A percentile compares a stretch with the other conserved stretches of the same genome.
Evolutionary conservation across 2,329 filamentous ascomycete species (phyloP).

Genomic region (Lachnellula willkommii): DNA sequence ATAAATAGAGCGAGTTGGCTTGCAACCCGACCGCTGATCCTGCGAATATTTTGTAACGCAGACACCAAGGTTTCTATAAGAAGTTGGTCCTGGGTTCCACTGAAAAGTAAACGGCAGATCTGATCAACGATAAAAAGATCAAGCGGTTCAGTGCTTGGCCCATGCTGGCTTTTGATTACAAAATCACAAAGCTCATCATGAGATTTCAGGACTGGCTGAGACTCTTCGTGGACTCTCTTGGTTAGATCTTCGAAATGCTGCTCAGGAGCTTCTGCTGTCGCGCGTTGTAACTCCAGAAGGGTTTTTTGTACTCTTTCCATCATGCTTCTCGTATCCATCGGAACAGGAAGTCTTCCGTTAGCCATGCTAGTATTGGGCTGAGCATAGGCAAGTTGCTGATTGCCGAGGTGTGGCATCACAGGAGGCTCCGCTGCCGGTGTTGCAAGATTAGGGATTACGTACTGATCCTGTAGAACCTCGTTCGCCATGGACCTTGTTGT

Average conservation of each 20-base stretch:
- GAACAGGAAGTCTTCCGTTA: slow-evolving; percentile 47
- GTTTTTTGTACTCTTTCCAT: slow-evolving; percentile 54
- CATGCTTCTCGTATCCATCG: slow-evolving; percentile 47
- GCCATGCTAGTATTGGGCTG: slow-evolving; percentile 45
- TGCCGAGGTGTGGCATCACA: slow-evolving; percentile 43
- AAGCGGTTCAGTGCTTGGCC: slow-evolving; percentile 48
- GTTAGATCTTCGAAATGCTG: slow-evolving; percentile 53
- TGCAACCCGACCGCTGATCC: slow-evolving; percentile 49
- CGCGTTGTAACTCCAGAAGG: slow-evolving; percentile 51
- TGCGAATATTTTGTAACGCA: slow-evolving; percentile 54
- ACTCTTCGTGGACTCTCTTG: slow-evolving; percentile 37
- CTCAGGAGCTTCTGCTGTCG: slow-evolving; percentile 48
- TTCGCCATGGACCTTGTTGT: slow-evolving; percentile 57
- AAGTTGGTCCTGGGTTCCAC: slow-evolving; percentile 44
- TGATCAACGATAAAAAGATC: slow-evolving; percentile 55
- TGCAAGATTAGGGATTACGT: slow-evolving; percentile 52
- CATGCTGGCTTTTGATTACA: slow-evolving; percentile 58
- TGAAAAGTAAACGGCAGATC: slow-evolving; percentile 53
- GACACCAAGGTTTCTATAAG: slow-evolving; percentile 58
- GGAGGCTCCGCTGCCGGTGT: slow-evolving; percentile 53
- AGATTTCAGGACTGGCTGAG: slow-evolving; percentile 55
- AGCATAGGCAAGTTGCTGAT: slow-evolving; percentile 51
- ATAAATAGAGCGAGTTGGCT: slow-evolving; percentile 52
- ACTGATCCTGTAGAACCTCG: slow-evolving; percentile 59
- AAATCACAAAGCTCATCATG: slow-evolving; percentile 57